Percentiles rank a stretch among this genome's conserved stretches.
Conservation (phyloP, 352 stramenopile genomes). For the Globisporangium uncinulatum region DNA sequence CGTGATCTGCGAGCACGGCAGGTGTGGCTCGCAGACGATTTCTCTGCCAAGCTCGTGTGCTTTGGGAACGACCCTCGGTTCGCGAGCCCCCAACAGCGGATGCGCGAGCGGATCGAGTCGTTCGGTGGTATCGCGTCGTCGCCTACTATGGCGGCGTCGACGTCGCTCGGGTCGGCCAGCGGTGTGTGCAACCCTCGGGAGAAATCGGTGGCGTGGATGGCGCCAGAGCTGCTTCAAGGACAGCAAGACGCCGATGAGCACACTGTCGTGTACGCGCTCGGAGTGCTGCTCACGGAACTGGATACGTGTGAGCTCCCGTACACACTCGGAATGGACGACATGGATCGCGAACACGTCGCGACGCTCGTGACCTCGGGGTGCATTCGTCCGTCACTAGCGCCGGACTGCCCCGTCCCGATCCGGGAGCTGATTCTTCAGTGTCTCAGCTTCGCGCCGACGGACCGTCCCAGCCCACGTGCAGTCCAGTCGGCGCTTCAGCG, state of each 20-base stretch:
- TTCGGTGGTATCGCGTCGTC: conserved; percentile 10
- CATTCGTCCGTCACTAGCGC: conserved; percentile 35
- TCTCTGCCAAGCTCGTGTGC: conserved; percentile 43
- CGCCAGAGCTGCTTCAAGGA: conserved; percentile 41
- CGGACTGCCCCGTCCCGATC: conserved; percentile 38
- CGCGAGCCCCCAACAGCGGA: no score
- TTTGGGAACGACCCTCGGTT: conserved; percentile 21
- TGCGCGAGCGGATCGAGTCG: background rate
- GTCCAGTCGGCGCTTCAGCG: conserved; percentile 37
- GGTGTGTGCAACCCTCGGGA: background rate
- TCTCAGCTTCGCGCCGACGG: conserved; percentile 35
- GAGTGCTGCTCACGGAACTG: conserved; percentile 50
- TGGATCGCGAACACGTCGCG: conserved; percentile 33
- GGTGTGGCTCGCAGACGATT: conserved; percentile 35
- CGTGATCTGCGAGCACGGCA: conserved; percentile 35
- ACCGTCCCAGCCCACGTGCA: conserved; percentile 29
- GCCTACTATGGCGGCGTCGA: conserved; percentile 8
- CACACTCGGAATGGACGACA: conserved; percentile 28
- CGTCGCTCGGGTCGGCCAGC: conserved; percentile 11
- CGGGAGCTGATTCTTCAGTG: conserved; percentile 39
- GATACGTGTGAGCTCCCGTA: conserved; percentile 54
- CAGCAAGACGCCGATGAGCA: conserved; percentile 21
- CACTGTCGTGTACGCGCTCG: conserved; percentile 40
- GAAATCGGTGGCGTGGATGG: conserved; percentile 38
- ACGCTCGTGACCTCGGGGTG: conserved; percentile 40